A percentile compares a stretch with the other conserved stretches of the same genome.
Evolutionary conservation across 306 rosid species (phyloP).

Genomic region (Vigna nakashimae): DNA sequence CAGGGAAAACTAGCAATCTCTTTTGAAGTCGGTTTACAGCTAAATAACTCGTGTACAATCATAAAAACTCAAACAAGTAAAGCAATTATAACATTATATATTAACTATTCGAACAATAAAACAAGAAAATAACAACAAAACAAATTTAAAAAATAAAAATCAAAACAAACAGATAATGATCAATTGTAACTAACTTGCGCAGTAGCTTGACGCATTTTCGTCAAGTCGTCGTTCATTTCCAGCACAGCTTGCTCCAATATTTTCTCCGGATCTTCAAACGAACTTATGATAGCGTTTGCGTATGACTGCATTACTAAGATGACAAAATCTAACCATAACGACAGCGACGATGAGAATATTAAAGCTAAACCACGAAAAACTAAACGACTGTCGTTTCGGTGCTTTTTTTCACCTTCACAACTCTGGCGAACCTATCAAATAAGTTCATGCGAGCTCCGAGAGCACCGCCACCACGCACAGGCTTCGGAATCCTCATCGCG

Average conservation of each 20-base stretch:
- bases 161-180: not conserved
- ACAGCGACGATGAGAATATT: slow-evolving; percentile 41
- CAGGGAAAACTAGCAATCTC: not conserved
- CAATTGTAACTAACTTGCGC: slow-evolving; percentile 73
- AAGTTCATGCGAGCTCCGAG: slow-evolving; percentile 83
- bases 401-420: slow-evolving; percentile 73
- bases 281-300: slow-evolving; percentile 86
- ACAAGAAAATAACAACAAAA: slow-evolving; percentile 10
- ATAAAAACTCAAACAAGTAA: not conserved
- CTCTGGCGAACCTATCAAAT: slow-evolving; percentile 88
- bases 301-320: slow-evolving; percentile 77
- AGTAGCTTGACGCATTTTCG: slow-evolving; percentile 98
- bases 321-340: slow-evolving; percentile 43
- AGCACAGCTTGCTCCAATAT: slow-evolving; percentile 93
- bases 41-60: not conserved
- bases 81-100: not conserved
- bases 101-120: not conserved
- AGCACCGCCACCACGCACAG: slow-evolving; percentile 68
- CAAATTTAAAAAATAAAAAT: not conserved
- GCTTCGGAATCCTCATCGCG: slow-evolving; percentile 53
- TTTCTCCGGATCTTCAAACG: slow-evolving; percentile 97
- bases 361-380: slow-evolving; percentile 26
- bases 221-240: slow-evolving; percentile 96
- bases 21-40: slow-evolving; percentile 23
- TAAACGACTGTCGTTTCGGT: not conserved